These are phyloP conservation scores for Plasmodium billcollinsi DNA, from an alignment of 169 alveolate species.

Conservation along the genomic window DNA sequence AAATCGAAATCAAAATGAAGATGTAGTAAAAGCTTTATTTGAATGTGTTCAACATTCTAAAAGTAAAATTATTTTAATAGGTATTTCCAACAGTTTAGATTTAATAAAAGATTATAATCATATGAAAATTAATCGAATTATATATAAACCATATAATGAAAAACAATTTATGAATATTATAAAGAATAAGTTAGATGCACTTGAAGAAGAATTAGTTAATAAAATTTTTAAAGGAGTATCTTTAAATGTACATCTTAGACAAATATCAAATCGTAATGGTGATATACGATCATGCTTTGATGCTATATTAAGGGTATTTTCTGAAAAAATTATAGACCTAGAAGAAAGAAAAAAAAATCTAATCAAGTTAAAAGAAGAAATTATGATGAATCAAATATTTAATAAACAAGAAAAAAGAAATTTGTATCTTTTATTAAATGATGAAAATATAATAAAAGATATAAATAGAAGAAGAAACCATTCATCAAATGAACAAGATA, in stretches of 20 bases:
- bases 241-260: constrained; percentile 69
- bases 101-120: constrained; percentile 61
- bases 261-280: constrained; percentile 65
- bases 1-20: constrained; percentile 22
- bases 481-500: background rate
- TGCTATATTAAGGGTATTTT: constrained; percentile 64
- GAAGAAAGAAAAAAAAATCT: constrained; percentile 68
- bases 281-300: constrained; percentile 73
- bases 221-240: constrained; percentile 69
- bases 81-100: constrained; percentile 71
- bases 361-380: constrained; percentile 57
- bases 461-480: background rate
- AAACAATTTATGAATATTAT: constrained; percentile 62
- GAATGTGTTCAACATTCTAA: constrained; percentile 50
- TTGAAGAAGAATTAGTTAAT: constrained; percentile 54
- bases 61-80: constrained; percentile 53
- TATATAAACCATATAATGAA: constrained; percentile 68
- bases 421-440: constrained; percentile 30
- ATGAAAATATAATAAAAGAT: constrained; percentile 8
- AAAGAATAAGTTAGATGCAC: constrained; percentile 35
- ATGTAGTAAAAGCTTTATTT: constrained; percentile 49
- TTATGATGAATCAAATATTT: constrained; percentile 70
- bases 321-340: constrained; percentile 45
- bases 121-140: constrained; percentile 69
- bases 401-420: constrained; percentile 57